A percentile compares a stretch with the other conserved stretches of the same genome.
Conservation (phyloP, 306 rosid genomes). For the Castanospermum australe region DNA sequence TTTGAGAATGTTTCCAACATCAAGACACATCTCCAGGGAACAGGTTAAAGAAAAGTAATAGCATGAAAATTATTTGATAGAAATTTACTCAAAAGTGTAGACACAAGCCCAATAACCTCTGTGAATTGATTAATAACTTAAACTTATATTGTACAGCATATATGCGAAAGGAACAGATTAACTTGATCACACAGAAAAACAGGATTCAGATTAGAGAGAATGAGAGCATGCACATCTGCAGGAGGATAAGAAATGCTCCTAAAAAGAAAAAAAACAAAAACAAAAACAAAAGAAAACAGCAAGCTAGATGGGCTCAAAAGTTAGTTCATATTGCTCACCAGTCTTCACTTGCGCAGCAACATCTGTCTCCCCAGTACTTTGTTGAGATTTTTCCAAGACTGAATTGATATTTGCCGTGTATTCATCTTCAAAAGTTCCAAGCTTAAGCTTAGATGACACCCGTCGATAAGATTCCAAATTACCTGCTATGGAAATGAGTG, state of each 20-base stretch:
- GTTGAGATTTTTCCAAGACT: constrained; percentile 33
- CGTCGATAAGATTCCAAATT: constrained; percentile 64
- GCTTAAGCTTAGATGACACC: constrained; percentile 87
- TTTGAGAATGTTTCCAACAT: too few species aligned
- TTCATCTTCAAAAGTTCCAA: constrained; percentile 62
- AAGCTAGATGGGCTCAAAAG: not conserved
- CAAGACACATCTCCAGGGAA: too few species aligned
- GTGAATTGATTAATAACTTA: too few species aligned
- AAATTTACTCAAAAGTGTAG: too few species aligned
- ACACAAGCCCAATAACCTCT: too few species aligned
- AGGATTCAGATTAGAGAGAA: too few species aligned
- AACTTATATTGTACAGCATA: too few species aligned
- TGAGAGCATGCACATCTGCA: not conserved
- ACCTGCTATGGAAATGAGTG: constrained; percentile 46
- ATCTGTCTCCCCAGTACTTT: constrained; percentile 54
- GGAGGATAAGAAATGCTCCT: not conserved
- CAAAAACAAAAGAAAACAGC: not conserved
- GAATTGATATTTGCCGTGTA: constrained; percentile 33
- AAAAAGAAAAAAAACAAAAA: not conserved
- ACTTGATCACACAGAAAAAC: too few species aligned
- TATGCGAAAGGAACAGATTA: too few species aligned
- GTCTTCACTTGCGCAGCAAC: constrained; percentile 58
- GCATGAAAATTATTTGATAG: too few species aligned
- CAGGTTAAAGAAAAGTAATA: too few species aligned
- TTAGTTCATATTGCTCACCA: constrained; percentile 47